Evolutionary conservation across 805 yeast species (phyloP), one percentile per base, ranked within the genome.

Genomic region (Diddensiella transvaalensis): DNA sequence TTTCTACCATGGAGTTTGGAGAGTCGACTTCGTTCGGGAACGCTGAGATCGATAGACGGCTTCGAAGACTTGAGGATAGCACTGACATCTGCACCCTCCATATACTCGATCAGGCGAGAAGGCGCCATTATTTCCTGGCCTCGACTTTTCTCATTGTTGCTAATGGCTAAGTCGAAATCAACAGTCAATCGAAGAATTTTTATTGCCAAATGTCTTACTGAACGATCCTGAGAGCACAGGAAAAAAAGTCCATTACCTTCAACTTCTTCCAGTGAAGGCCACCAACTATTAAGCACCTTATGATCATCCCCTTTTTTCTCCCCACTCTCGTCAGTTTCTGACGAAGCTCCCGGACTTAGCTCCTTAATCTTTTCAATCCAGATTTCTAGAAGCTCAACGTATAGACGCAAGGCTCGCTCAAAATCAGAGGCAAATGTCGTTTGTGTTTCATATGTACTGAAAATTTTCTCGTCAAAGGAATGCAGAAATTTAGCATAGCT

Each of bases 171-270:
- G 62, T 93, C 99, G 69, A 93, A 89, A 50, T 80, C 85, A n/a
- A 87, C 88, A 1, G 87, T 85, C 17, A 90, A 72, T 58, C 82
- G 76, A 49, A 93, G 66, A 5, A 95, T 82, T 3, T 83, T 75
- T 1, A 90, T 72, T 0, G 95, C 98, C 41, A 82, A 68, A 50
- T 80, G 81, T 46, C 99, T 73, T 10, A 87, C 77, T 21, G 77
- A 73, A 38, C 84, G 75, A 61, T 89, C 96, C 56, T 89, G 95
- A 1, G 96, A 87, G 59, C 96, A 87, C 19, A 93, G 70, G 60
- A 95, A 91, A 60, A 87, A 93, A 24, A 93, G 67, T 0, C 96
- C 99, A 61, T 90, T 87, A 0, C 99, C 97, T 66, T 93, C 99
- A 6, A 91, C 87, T 53, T 91, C 97, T 65, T 93, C 98, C 41